Evolutionary conservation across 352 stramenopile species (phyloP).

Genomic region (Phytophthora meadii): DNA sequence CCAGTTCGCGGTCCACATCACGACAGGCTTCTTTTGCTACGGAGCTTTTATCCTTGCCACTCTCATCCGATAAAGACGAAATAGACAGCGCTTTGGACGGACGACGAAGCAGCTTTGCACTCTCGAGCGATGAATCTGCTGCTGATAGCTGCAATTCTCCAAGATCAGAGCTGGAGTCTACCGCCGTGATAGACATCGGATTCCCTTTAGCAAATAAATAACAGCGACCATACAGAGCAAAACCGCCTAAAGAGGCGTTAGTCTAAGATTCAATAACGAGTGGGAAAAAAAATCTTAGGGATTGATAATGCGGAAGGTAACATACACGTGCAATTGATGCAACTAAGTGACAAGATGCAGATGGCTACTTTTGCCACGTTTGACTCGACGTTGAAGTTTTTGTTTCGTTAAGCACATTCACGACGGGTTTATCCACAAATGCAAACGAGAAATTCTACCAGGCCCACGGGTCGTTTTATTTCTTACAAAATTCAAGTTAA

Average conservation of each 20-base stretch:
- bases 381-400: slow-evolving; percentile 25
- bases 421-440: slow-evolving; percentile 10
- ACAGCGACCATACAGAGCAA: slow-evolving; percentile 5
- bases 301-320: no score
- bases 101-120: slow-evolving; percentile 6
- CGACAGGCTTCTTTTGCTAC: slow-evolving; percentile 41
- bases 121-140: slow-evolving; percentile 5
- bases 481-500: slow-evolving; percentile 26
- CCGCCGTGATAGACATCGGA: slow-evolving; percentile 18
- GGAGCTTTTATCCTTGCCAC: not conserved
- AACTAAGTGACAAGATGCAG: not conserved
- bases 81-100: slow-evolving; percentile 34
- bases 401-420: slow-evolving; percentile 3
- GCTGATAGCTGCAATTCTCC: not conserved
- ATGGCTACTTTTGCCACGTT: slow-evolving; percentile 2
- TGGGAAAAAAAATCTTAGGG: no score
- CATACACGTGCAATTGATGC: not conserved
- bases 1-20: slow-evolving; percentile 53
- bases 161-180: slow-evolving; percentile 9
- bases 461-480: slow-evolving; percentile 11
- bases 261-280: not conserved
- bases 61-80: slow-evolving; percentile 37
- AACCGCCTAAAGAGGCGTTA: slow-evolving; percentile 21
- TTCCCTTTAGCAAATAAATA: not conserved
- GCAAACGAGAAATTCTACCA: slow-evolving; percentile 5